Percentiles rank a stretch among this genome's conserved stretches.
These are phyloP conservation scores for Comarum palustre DNA, from an alignment of 306 rosid species.

Conservation along the genomic window DNA sequence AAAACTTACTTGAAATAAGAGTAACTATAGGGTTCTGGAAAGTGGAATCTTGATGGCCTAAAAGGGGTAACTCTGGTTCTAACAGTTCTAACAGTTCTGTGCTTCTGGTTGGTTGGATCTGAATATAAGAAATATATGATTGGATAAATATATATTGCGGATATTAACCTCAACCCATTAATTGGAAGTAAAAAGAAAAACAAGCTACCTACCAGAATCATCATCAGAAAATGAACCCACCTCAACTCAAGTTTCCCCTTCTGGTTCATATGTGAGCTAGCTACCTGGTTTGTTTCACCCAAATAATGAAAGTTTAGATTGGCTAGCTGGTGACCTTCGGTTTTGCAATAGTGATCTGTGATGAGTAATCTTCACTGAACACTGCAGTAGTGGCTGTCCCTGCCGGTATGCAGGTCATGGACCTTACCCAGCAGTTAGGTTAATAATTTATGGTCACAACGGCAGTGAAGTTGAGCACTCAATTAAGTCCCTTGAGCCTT, in stretches of 20 bases:
- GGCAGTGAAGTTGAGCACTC: constrained; percentile 13
- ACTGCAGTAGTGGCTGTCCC: not conserved
- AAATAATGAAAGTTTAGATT: not conserved
- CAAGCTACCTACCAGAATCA: not conserved
- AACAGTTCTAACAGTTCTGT: not conserved
- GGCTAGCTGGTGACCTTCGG: not conserved
- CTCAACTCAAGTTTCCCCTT: not conserved
- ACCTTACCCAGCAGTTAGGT: not conserved
- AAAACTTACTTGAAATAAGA: not conserved
- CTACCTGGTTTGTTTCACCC: not conserved
- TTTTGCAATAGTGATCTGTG: not conserved
- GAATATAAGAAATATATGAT: not conserved
- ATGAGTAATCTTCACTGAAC: not conserved
- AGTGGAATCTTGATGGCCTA: constrained; percentile 5
- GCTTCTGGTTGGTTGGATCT: not conserved
- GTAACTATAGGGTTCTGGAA: not conserved
- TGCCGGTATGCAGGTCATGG: not conserved
- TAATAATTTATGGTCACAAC: not conserved
- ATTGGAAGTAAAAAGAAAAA: too few relatives aligned
- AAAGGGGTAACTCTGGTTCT: not conserved
- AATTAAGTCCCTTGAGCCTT: not conserved
- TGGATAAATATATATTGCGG: not conserved
- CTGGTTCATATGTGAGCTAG: not conserved
- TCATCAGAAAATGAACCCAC: not conserved
- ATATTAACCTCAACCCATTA: not conserved